Percentiles rank a stretch among this genome's conserved stretches.
Evolutionary conservation across 1,139 yeast genomes (phyloP).

Genomic region (Nakaseomyces bracarensis): DNA sequence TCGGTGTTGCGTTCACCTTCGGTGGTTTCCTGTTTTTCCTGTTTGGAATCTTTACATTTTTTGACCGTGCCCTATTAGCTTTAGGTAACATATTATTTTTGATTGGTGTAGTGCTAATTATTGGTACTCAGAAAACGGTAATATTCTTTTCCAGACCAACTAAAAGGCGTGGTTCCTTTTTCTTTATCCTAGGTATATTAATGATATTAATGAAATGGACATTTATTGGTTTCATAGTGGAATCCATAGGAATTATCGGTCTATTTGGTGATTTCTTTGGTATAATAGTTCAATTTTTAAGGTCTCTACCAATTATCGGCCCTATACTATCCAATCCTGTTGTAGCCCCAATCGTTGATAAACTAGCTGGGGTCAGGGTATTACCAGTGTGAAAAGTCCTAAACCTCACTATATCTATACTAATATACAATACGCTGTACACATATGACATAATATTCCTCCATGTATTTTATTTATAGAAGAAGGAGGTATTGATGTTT

Average conservation of each 20-base stretch:
- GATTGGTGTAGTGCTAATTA: slow-evolving; percentile 72
- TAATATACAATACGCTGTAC: neutral
- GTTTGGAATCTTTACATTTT: slow-evolving; percentile 75
- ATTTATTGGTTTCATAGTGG: slow-evolving; percentile 76
- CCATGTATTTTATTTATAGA: neutral
- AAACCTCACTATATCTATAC: neutral
- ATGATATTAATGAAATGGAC: slow-evolving; percentile 71
- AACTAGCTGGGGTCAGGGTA: slow-evolving; percentile 54
- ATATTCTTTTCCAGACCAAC: slow-evolving; percentile 80
- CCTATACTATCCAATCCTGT: slow-evolving; percentile 74
- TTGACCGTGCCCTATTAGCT: slow-evolving; percentile 83
- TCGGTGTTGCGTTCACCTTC: slow-evolving; percentile 91
- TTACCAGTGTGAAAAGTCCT: slow-evolving; percentile 46
- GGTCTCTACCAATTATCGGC: slow-evolving; percentile 84
- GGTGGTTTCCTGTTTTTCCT: slow-evolving; percentile 74
- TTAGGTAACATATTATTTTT: slow-evolving; percentile 77
- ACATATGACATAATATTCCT: slow-evolving; percentile 4
- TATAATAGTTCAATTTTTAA: slow-evolving; percentile 77
- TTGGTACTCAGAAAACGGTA: slow-evolving; percentile 79
- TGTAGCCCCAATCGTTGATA: slow-evolving; percentile 70
- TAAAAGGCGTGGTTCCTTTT: slow-evolving; percentile 77
- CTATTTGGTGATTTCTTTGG: slow-evolving; percentile 90
- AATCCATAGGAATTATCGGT: slow-evolving; percentile 78
- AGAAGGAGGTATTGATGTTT: neutral
- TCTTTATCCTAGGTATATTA: slow-evolving; percentile 65